Evolutionary conservation across 192 early-diverging fungal genomes (phyloP), one percentile per base, ranked within the genome.

Genomic region (Lobosporangium transversale): DNA sequence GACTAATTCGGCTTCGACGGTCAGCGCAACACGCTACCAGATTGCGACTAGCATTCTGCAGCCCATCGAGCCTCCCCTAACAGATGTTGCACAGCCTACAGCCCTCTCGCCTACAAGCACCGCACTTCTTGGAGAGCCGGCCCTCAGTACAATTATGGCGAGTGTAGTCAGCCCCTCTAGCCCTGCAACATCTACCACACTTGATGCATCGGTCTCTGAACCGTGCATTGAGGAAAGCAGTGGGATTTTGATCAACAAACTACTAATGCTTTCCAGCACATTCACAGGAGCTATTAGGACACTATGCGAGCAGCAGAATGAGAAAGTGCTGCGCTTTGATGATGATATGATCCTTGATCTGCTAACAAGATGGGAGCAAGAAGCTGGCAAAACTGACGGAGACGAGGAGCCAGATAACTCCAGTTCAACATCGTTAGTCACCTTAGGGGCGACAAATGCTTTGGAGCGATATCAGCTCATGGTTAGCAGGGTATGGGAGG

Each of bases 11-110:
- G 54, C 58, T 0, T 67, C 73, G 7, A 76, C 73, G 1, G 62
- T 62, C 31, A 66, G 71, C 35, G 71, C 63, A 15, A 75, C 63
- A 21, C 58, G 73, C 27, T 67, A 57, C 57, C 73, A 67, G 47
- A 76, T 76, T 48, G 73, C 73, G 3, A 76, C 73, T 20, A 76
- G 59, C 26, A 67, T 76, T 17, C 59, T 76, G 1, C 73, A 76
- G 31, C 73, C 73, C 7, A 26, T 58, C 2, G 73, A 76, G 45
- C 73, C 73, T 1, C 26, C 35, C 3, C 48, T 76, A 3, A 76
- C 58, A 2, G 64, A 76, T 24, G 20, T 76, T 24, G 55, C 48
- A 2, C 62, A 75, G 12, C 63, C 70, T 11, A 42, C 70, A 7
- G 26, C 66, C 18, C 62, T 37, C 17, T 59, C 70, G 1, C 70